Conservation (phyloP, 179 eudicot species). For the Corrigiola litoralis region DNA sequence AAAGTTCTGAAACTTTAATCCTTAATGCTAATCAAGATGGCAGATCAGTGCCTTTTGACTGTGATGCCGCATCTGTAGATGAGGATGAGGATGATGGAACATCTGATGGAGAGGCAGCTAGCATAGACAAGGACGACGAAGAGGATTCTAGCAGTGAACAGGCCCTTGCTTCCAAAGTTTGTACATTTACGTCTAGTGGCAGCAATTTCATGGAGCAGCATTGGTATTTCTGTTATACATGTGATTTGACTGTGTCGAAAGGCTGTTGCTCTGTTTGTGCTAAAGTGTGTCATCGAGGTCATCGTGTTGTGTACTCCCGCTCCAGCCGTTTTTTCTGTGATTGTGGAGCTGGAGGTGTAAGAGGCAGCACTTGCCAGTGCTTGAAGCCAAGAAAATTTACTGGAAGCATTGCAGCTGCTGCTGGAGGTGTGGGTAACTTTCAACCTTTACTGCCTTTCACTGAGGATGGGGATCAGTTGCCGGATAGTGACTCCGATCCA, state of each 20-base stretch:
- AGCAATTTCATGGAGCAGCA: conserved; percentile 99
- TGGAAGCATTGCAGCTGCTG: conserved; percentile 43
- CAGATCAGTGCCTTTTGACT: conserved; percentile 62
- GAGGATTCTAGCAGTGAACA: conserved; percentile 88
- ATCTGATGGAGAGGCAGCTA: conserved; percentile 91
- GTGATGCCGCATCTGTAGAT: conserved; percentile 96
- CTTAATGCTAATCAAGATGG: conserved; percentile 75
- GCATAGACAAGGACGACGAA: conserved; percentile 91
- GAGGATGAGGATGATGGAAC: conserved; percentile 99
- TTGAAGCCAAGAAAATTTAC: conserved; percentile 89
- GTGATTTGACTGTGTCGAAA: conserved; percentile 96
- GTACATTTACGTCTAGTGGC: conserved; percentile 99
- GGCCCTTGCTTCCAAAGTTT: conserved; percentile 95
- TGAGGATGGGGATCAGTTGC: conserved; percentile 84
- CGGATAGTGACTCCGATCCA: conserved; percentile 94
- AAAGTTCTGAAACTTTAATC: conserved; percentile 61
- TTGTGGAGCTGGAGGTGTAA: conserved; percentile 99
- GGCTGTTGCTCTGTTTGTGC: conserved; percentile 99
- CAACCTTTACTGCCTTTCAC: conserved; percentile 76
- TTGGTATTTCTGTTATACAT: conserved; percentile 99
- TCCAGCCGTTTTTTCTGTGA: conserved; percentile 99
- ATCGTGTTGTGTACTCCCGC: conserved; percentile 98
- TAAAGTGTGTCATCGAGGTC: conserved; percentile 99
- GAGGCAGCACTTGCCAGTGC: conserved; percentile 97
- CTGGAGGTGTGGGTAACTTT: conserved; percentile 52